Evolutionary conservation across 2,329 filamentous ascomycete genomes (phyloP).

Genomic region (Phaeoacremonium minimum): DNA sequence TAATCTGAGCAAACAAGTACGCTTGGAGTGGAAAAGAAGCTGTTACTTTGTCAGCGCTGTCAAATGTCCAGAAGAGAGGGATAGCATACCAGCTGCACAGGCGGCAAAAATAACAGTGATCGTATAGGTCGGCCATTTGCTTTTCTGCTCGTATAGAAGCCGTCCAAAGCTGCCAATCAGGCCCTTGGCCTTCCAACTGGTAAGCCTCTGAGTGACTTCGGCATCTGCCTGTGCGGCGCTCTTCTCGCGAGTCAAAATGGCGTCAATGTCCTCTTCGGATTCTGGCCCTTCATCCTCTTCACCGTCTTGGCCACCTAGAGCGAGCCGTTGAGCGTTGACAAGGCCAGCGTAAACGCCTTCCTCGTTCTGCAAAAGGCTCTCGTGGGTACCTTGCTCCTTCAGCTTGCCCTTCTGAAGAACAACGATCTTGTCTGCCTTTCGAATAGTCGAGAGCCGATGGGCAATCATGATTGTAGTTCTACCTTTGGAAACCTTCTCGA

Average conservation of each 20-base stretch:
- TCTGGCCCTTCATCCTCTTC: conserved; percentile 22
- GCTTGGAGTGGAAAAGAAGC: conserved; percentile 41
- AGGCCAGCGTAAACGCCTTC: conserved; percentile 63
- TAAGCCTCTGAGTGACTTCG: conserved; percentile 14
- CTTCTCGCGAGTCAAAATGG: conserved; percentile 37
- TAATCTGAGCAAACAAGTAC: conserved; percentile 49
- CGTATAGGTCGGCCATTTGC: conserved; percentile 43
- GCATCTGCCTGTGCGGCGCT: conserved; percentile 28
- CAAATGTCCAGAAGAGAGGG: conserved; percentile 18
- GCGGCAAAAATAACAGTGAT: conserved; percentile 41
- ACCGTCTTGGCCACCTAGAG: conserved; percentile 38
- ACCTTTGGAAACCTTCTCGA: conserved; percentile 48
- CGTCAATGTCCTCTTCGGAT: conserved; percentile 34
- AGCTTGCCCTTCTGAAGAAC: conserved; percentile 69
- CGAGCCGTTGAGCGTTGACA: conserved; percentile 59
- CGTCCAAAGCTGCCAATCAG: conserved; percentile 50
- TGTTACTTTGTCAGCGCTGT: conserved; percentile 12
- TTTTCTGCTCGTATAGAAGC: conserved; percentile 52
- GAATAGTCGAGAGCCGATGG: conserved; percentile 70
- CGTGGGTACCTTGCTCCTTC: conserved; percentile 72
- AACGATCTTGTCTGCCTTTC: conserved; percentile 73
- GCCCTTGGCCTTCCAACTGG: conserved; percentile 29
- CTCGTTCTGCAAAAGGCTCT: conserved; percentile 58
- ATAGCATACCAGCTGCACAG: conserved; percentile 11
- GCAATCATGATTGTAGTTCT: conserved; percentile 64